Base-by-base conservation (phyloP, 768 basidiomycete species). In the Leccinum disarticulatum region DNA sequence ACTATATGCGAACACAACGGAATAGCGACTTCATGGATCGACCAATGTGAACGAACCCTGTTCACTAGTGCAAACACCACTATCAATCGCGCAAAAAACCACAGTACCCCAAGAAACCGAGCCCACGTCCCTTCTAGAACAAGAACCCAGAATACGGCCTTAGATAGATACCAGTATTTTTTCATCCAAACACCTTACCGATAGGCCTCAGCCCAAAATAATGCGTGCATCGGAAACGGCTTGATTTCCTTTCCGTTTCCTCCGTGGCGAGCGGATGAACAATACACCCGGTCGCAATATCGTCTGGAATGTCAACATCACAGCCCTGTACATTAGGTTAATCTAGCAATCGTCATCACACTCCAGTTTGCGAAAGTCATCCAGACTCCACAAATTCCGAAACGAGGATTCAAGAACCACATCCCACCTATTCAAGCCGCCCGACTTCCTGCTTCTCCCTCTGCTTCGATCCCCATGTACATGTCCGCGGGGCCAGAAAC, bases 141-240 rank as follows among this genome's bases (percentile, higher is more conserved):
- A 35, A 52, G 56, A 52, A 49, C 7, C 52, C 19, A 10, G 22
- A 50, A 54, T 25, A 38, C 7, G 5, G 19, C 25, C 28, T n/a
- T 30, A 41, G 36, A 59, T 49, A 41, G 48, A 33, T 25, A 7
- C 35, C 15, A 3, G 31, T 15, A 17, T 54, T 46, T 46, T 46
- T 46, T 46, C 43, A 49, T 49, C 33, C 25, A 11, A 22, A 22
- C 22, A 22, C 22, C 22, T 22, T 22, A 22, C 22, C 22, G 61
- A 62, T 63, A 52, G 63, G 61, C 54, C 35, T 27, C n/a, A 56
- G 11, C 53, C 53, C 27, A 36, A 55, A 49, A 46, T 51, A 55
- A 36, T 9, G 22, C 22, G 22, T 57, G 55, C 14, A 14, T 27
- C 30, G 57, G 31, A 47, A 7, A 47, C 11, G 7, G 59, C 54